Conservation (phyloP, 805 yeast genomes). For the Schizosaccharomyces cryophilus region DNA sequence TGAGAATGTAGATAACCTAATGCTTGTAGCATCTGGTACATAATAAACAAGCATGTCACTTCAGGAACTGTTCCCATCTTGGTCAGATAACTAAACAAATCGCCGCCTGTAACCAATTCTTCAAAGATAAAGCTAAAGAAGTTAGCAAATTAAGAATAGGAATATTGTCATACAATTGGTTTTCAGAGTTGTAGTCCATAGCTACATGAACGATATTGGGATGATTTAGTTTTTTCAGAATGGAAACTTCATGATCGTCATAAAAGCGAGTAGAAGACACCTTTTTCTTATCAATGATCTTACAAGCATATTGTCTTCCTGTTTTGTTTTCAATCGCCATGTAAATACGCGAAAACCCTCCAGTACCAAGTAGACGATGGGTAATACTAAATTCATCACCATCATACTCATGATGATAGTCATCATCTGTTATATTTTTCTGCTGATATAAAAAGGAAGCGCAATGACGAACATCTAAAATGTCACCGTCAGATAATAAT, state of each 20-base stretch:
- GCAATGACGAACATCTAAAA: conserved; percentile 9
- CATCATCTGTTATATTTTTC: conserved; percentile 3
- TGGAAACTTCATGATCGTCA: conserved; percentile 8
- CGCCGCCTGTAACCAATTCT: conserved; percentile 25
- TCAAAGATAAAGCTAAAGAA: conserved; percentile 8
- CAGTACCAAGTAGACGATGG: background rate
- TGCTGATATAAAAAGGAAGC: conserved; percentile 8
- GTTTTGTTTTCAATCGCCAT: conserved; percentile 4
- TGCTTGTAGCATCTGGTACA: conserved; percentile 22
- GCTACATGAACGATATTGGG: conserved; percentile 8
- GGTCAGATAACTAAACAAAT: conserved; percentile 29
- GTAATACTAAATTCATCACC: background rate
- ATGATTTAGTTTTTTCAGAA: conserved; percentile 7
- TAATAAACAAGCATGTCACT: conserved; percentile 27
- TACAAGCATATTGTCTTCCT: conserved; percentile 9
- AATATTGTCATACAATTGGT: conserved; percentile 5
- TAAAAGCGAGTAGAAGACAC: conserved; percentile 3
- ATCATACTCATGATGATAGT: conserved; percentile 2
- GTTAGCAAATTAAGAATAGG: background rate
- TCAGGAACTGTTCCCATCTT: conserved; percentile 26
- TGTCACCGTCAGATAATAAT: conserved; percentile 8
- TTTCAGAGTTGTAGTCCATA: conserved; percentile 4
- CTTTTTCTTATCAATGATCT: conserved; percentile 7
- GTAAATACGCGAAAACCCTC: conserved; percentile 4
- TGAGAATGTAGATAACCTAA: background rate